phyloP scores from a whole-genome alignment of 164 flowering plant genomes.

The grape (Vitis vinifera) region DNA sequence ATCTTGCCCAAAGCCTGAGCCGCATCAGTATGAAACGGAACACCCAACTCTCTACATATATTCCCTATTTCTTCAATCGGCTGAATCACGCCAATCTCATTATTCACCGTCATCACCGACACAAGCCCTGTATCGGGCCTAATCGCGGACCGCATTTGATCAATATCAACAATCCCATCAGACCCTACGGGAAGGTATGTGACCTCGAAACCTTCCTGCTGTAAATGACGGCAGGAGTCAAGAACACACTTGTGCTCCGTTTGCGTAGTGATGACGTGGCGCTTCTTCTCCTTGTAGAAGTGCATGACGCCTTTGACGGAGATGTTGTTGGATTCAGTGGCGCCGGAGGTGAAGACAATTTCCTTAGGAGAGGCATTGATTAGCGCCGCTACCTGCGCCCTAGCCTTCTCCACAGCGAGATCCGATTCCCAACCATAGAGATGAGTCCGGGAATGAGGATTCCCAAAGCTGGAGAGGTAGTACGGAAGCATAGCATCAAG shows the following conservation, averaged over 20 bases:
- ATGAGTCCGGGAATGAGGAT: slow-evolving; percentile 97
- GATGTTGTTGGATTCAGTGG: slow-evolving; percentile 91
- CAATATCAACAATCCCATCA: slow-evolving; percentile 77
- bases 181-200: slow-evolving; percentile 79
- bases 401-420: slow-evolving; percentile 74
- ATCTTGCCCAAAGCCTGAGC: slow-evolving; percentile 94
- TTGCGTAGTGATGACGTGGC: slow-evolving; percentile 90
- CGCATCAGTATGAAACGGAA: slow-evolving; percentile 87
- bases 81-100: slow-evolving; percentile 95
- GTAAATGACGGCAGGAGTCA: slow-evolving; percentile 88
- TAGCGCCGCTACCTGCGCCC: slow-evolving; percentile 72
- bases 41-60: slow-evolving; percentile 62
- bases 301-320: slow-evolving; percentile 88
- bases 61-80: slow-evolving; percentile 88
- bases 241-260: slow-evolving; percentile 99
- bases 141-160: slow-evolving; percentile 49
- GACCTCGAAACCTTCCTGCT: slow-evolving; percentile 87
- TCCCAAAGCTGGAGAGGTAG: slow-evolving; percentile 70
- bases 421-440: slow-evolving; percentile 99
- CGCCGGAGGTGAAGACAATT: slow-evolving; percentile 94
- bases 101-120: slow-evolving; percentile 88
- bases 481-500: slow-evolving; percentile 91
- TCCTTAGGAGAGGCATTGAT: slow-evolving; percentile 89
- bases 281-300: slow-evolving; percentile 71
- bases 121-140: slow-evolving; percentile 85